A percentile compares a stretch with the other conserved stretches of the same genome.
Evolutionary conservation across 352 stramenopile genomes (phyloP).

Genomic region (Globisporangium okanoganense): DNA sequence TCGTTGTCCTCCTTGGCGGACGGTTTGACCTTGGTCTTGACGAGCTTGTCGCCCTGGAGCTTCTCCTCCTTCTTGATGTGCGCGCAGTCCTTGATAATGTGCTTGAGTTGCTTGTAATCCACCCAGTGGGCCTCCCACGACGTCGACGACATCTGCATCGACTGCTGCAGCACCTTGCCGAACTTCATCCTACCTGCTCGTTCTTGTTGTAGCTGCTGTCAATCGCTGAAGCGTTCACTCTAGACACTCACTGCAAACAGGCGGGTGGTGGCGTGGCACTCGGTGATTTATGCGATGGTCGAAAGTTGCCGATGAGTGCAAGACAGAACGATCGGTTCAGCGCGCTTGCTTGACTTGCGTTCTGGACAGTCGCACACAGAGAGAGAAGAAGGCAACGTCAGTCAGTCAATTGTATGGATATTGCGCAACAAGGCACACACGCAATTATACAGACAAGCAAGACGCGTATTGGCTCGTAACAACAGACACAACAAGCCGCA

Average conservation of each 20-base stretch:
- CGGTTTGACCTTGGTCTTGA: slow-evolving; percentile 79
- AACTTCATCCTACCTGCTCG: slow-evolving; percentile 67
- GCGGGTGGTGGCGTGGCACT: not conserved
- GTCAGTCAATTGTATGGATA: slow-evolving; percentile 1
- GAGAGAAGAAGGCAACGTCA: not conserved
- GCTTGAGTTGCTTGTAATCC: slow-evolving; percentile 89
- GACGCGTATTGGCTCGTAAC: not conserved
- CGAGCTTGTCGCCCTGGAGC: slow-evolving; percentile 63
- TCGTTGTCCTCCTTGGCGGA: slow-evolving; percentile 82
- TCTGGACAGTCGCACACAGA: not conserved
- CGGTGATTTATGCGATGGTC: slow-evolving; percentile 5
- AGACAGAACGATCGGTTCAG: slow-evolving; percentile 8
- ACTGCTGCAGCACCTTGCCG: slow-evolving; percentile 85
- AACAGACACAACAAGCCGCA: not conserved
- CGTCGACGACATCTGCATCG: slow-evolving; percentile 76
- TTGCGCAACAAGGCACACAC: not conserved
- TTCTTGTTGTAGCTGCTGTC: not conserved
- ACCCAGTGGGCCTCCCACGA: slow-evolving; percentile 78
- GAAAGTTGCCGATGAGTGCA: not conserved
- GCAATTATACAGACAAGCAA: not conserved
- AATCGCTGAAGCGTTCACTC: too few species aligned
- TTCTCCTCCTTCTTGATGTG: slow-evolving; percentile 87
- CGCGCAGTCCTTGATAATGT: slow-evolving; percentile 88
- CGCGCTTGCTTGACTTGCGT: slow-evolving; percentile 2
- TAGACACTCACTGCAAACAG: too few species aligned